Conservation (phyloP, 768 basidiomycete genomes). For the Suillus alpinus region DNA sequence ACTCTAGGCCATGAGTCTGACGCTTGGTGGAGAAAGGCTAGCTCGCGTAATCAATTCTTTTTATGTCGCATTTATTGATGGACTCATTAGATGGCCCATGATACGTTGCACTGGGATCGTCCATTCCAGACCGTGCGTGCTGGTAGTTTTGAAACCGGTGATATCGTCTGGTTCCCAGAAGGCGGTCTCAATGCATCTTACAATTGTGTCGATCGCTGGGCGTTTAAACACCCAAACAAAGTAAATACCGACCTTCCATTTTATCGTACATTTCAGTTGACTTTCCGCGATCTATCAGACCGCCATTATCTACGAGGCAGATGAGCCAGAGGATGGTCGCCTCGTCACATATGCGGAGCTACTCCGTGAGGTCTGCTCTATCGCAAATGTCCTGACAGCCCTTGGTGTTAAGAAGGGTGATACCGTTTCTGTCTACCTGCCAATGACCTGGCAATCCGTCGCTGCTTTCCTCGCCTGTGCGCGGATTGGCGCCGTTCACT, state of each 20-base stretch:
- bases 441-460: slow-evolving; percentile 94
- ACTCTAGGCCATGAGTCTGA: slow-evolving; percentile 79
- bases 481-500: slow-evolving; percentile 94
- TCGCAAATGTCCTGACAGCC: slow-evolving; percentile 89
- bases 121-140: slow-evolving; percentile 85
- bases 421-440: slow-evolving; percentile 88
- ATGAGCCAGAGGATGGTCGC: slow-evolving; percentile 81
- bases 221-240: slow-evolving; percentile 83
- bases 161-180: slow-evolving; percentile 96
- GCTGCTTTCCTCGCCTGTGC: slow-evolving; percentile 98
- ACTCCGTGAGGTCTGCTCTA: slow-evolving; percentile 80
- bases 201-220: slow-evolving; percentile 98
- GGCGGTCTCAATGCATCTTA: slow-evolving; percentile 91
- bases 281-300: slow-evolving; percentile 42
- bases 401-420: slow-evolving; percentile 95
- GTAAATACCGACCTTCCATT: slow-evolving; percentile 30
- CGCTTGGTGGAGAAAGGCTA: slow-evolving; percentile 86
- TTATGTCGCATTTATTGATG: not conserved
- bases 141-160: slow-evolving; percentile 81
- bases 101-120: slow-evolving; percentile 82
- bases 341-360: slow-evolving; percentile 82
- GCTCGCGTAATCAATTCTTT: not conserved
- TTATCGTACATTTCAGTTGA: not conserved
- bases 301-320: slow-evolving; percentile 98
- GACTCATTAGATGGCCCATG: slow-evolving; percentile 55